Conservation (phyloP, 1,284 basidiomycete genomes). For the Rhodofomes roseus region DNA sequence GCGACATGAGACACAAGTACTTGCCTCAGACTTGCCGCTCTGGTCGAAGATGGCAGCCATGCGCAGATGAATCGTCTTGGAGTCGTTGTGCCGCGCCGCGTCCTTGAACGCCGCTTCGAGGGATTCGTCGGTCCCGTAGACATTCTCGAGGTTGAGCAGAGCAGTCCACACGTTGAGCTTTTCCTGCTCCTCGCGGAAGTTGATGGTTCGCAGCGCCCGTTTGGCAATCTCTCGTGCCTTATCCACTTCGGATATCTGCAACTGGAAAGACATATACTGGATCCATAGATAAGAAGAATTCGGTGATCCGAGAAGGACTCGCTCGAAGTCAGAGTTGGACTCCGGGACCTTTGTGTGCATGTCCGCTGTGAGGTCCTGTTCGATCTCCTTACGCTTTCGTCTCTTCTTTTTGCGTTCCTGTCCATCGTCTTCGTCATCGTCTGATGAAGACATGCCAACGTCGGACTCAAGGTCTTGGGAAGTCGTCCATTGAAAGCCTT, state of each 20-base stretch:
- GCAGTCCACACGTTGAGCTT: slow-evolving; percentile 98
- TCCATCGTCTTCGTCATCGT: slow-evolving; percentile 49
- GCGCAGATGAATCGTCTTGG: slow-evolving; percentile 85
- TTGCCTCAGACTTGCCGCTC: slow-evolving; percentile 77
- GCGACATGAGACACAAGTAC: slow-evolving; percentile 12
- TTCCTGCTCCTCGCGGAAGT: slow-evolving; percentile 95
- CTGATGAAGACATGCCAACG: slow-evolving; percentile 35
- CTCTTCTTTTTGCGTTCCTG: slow-evolving; percentile 55
- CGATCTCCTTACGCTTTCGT: slow-evolving; percentile 65
- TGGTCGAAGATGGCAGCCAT: slow-evolving; percentile 84
- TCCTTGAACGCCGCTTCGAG: slow-evolving; percentile 85
- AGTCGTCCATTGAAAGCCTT: slow-evolving; percentile 71
- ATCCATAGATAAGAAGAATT: slow-evolving; percentile 99
- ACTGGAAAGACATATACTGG: slow-evolving; percentile 98
- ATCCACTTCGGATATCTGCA: slow-evolving; percentile 93
- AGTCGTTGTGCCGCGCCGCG: slow-evolving; percentile 87
- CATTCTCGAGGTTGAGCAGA: slow-evolving; percentile 91
- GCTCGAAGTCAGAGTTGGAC: slow-evolving; percentile 93
- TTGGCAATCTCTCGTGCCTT: slow-evolving; percentile 88
- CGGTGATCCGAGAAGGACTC: slow-evolving; percentile 90
- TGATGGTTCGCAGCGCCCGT: slow-evolving; percentile 86
- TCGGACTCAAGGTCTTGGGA: slow-evolving; percentile 30
- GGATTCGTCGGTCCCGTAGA: slow-evolving; percentile 84
- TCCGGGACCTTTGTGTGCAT: slow-evolving; percentile 84
- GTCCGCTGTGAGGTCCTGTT: slow-evolving; percentile 82